Base-by-base conservation (phyloP, 139 green algal genomes). In the Chlorella sp. region DNA sequence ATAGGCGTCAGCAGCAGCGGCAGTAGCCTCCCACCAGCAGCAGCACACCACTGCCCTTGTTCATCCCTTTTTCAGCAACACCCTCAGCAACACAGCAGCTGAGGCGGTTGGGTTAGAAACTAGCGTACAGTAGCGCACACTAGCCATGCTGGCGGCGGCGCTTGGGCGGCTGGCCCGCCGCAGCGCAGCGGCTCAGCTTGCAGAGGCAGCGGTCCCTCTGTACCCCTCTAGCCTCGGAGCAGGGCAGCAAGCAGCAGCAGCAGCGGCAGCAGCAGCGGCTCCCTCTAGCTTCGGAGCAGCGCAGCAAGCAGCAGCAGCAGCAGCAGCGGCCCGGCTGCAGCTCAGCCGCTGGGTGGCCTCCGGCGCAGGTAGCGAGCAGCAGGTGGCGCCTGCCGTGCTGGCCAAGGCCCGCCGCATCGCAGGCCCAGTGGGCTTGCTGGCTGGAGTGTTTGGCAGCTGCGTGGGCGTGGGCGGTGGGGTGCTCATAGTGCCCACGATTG, bases 391-490 rank as follows among this genome's bases (percentile, higher is more conserved):
- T 2, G 36, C 36, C 3, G 68, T 60, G 48, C 68, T 85, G 48
- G 48, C 22, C 48, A 85, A 85, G 70, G 81, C 81, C 0, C 67
- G 81, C 14, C 51, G 81, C 26, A 30, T 85, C 36, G 34, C 81
- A 28, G 68, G 44, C 1, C 68, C 81, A 20, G 81, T 85, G 32
- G 81, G 81, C 22, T 3, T 76, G 6, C 17, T 85, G 26, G 81
- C 77, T 13, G 94, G 94, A 30, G 74, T 89, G 19, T 97, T 97
- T 87, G 94, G 94, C 34, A 93, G 88, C 86, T 60, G 97, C 16
- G 92, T 97, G 28, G 94, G 94, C 1, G 94, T 97, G n/a, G 94
- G 94, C 11, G 94, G 94, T 13, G 94, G 94, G 2, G 93, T 96
- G 64, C 78, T 97, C 38, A 96, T 97, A 28, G 91, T 90, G 4